Base-by-base conservation (phyloP, 1,284 basidiomycete genomes). In the Spongiforma sp. region DNA sequence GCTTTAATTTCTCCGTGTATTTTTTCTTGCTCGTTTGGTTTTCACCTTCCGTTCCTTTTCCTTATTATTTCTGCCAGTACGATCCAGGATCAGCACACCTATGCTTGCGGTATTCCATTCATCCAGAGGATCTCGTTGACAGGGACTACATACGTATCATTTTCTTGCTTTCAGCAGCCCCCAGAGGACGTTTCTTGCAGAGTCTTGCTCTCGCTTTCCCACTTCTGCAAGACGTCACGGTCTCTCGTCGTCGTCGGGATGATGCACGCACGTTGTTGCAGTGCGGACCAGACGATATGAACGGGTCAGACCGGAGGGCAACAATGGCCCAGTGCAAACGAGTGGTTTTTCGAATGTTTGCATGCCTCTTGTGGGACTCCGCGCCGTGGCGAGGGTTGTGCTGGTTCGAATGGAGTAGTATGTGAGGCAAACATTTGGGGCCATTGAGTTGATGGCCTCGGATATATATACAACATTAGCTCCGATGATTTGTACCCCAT, bases 401-500 rank as follows among this genome's bases (percentile, higher is more conserved):
- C 86, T 79, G 86, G 86, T 64, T 30, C 24, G 19, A 39, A 34
- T 78, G 82, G 86, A 78, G 88, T 90, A 90, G 88, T 90, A 90
- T 90, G 79, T 86, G 88, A 80, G 85, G 89, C 88, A 74, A 67
- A 90, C 86, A 90, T 82, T n/a, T n/a, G n/a, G n/a, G n/a, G n/a
- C n/a, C n/a, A n/a, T n/a, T n/a, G n/a, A n/a, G n/a, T n/a, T n/a
- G n/a, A n/a, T n/a, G n/a, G n/a, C n/a, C n/a, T n/a, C n/a, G n/a
- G n/a, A n/a, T n/a, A n/a, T n/a, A n/a, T n/a, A n/a, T n/a, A n/a
- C n/a, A n/a, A n/a, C n/a, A n/a, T n/a, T n/a, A n/a, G n/a, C n/a
- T n/a, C n/a, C n/a, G n/a, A n/a, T n/a, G n/a, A n/a, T n/a, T n/a
- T n/a, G n/a, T n/a, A n/a, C n/a, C n/a, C n/a, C n/a, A n/a, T n/a